Conservation (phyloP, 345 rosid species). For the Noccaea bulbosa region DNA sequence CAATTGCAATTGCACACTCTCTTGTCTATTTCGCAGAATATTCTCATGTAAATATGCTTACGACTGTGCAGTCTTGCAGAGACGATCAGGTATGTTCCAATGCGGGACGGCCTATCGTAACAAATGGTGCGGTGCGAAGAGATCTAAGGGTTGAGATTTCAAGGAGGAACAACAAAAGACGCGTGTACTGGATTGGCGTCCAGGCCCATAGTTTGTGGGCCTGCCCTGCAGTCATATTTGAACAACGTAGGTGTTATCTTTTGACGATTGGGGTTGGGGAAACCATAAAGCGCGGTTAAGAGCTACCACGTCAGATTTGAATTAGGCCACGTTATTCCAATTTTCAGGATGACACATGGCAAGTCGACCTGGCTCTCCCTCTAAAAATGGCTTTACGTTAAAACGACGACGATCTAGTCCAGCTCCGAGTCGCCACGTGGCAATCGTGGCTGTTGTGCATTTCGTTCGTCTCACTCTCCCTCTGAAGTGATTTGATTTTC, state of each 20-base stretch:
- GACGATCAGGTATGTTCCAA: background rate
- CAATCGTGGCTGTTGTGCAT: constrained; percentile 22
- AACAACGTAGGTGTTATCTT: constrained; percentile 9
- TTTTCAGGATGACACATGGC: constrained; percentile 13
- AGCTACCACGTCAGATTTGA: constrained; percentile 21
- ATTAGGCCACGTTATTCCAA: background rate
- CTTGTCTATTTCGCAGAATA: constrained; percentile 12
- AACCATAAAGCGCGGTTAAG: constrained; percentile 6
- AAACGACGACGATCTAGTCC: constrained; percentile 30
- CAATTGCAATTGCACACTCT: constrained; percentile 21
- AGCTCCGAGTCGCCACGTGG: constrained; percentile 33
- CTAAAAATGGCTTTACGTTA: constrained; percentile 24
- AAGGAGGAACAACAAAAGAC: background rate
- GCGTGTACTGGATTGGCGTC: constrained; percentile 2
- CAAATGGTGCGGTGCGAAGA: background rate
- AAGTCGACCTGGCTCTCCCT: constrained; percentile 24
- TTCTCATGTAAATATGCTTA: constrained; percentile 35
- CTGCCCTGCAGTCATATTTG: constrained; percentile 5
- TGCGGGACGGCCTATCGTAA: constrained; percentile 7
- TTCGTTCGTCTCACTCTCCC: constrained; percentile 25
- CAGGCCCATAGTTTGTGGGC: constrained; percentile 35
- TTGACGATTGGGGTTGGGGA: constrained; percentile 10
- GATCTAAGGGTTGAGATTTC: constrained; percentile 24
- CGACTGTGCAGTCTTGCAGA: background rate
- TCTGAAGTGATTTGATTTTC: constrained; percentile 20